Evolutionary conservation across 139 green algal species (phyloP), one percentile per base, ranked within the genome.

Genomic region (Monoraphidium neglectum): DNA sequence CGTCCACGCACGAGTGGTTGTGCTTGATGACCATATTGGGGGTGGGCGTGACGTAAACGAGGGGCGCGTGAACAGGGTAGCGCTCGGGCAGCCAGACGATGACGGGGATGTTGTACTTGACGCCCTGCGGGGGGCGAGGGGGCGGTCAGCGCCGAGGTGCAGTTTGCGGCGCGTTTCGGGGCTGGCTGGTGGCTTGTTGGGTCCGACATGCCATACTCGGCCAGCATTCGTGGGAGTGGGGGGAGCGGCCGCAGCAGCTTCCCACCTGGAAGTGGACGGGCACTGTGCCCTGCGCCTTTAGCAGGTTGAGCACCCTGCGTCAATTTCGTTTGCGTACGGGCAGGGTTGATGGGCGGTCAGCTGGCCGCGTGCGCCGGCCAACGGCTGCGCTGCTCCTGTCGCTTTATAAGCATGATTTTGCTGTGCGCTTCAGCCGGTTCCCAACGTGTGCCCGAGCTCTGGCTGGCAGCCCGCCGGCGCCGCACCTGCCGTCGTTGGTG

Each of bases 51-150:
- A 98, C 93, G 47, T 94, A 98, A 4, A 85, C 77, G 15, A 93
- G 78, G 2, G 95, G 95, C 0, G 90, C 18, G 2, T 73, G 43
- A 30, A 76, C 68, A 1, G 95, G 94, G 82, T 94, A 98, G 1
- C 56, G 61, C 77, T 97, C 94, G 2, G 87, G 73, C 30, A 98
- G 84, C 92, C 89, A 98, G 2, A 97, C 64, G 0, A 80, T 78
- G 38, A 98, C 79, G 0, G 95, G 95, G n/a, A 98, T 95, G 89
- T 98, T 98, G 88, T 98, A 98, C 71, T 94, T 95, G 43, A 79
- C 76, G 24, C 80, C 82, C 90, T 95, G 87, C 53, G 46, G 0
- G 1, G 2, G 37, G 51, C 1, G 21, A 54, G 66, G 0, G 24
- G 13, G 24, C 32, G 8, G 37, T 35, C 10, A 21, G 54, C 23